Percentiles rank a stretch among this genome's conserved stretches.
phyloP scores from a whole-genome alignment of 345 rosid species.

The Murraya koenigii region DNA sequence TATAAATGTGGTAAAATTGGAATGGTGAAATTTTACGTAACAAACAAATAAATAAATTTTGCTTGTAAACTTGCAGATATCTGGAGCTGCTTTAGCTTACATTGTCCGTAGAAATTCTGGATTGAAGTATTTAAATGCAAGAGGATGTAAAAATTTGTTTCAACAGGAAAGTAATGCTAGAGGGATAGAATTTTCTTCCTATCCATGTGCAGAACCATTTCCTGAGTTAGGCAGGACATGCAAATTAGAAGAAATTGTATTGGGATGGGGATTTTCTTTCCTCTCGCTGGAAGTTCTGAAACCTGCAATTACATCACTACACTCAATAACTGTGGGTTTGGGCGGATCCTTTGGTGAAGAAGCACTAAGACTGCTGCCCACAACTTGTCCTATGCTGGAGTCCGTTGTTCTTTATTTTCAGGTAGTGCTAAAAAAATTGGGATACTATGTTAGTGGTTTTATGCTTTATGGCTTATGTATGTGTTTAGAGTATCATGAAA shows the following conservation, averaged over 20 bases:
- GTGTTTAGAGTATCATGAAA: background rate
- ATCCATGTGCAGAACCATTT: constrained; percentile 31
- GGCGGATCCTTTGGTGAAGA: constrained; percentile 74
- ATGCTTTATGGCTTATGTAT: background rate
- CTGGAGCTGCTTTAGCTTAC: constrained; percentile 48
- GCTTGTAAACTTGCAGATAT: constrained; percentile 47
- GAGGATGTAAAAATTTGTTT: constrained; percentile 62
- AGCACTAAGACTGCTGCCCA: constrained; percentile 45
- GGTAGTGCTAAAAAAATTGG: constrained; percentile 38
- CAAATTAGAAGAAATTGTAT: constrained; percentile 53
- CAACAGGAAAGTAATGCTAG: constrained; percentile 26
- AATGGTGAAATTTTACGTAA: background rate
- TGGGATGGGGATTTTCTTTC: constrained; percentile 76
- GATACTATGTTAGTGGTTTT: background rate
- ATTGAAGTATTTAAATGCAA: constrained; percentile 60
- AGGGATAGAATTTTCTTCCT: constrained; percentile 24
- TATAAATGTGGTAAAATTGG: background rate
- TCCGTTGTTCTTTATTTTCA: constrained; percentile 61
- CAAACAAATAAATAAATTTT: background rate
- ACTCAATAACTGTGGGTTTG: constrained; percentile 56
- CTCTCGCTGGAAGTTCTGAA: constrained; percentile 49
- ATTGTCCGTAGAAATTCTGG: constrained; percentile 47
- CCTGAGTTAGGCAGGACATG: constrained; percentile 38
- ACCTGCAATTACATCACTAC: constrained; percentile 51
- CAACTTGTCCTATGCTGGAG: constrained; percentile 61